phyloP scores from a whole-genome alignment of 2,329 filamentous ascomycete genomes.

The Botrytis medusae region DNA sequence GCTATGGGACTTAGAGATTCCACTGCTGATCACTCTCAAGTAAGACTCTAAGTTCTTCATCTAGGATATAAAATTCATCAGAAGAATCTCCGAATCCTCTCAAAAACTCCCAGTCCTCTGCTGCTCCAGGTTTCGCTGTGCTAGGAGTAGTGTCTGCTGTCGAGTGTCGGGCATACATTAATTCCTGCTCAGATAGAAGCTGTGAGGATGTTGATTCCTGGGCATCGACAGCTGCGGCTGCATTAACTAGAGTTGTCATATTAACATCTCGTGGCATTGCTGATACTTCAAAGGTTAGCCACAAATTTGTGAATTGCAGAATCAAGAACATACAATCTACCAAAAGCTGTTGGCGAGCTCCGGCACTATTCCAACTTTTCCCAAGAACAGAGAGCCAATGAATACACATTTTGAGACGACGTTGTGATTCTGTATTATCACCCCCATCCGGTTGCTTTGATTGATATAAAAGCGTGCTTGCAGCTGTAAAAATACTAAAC shows the following conservation, averaged over 20 bases:
- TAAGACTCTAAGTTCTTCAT: conserved; percentile 35
- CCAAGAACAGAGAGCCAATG: conserved; percentile 38
- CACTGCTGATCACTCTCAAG: conserved; percentile 28
- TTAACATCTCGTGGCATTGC: conserved; percentile 20
- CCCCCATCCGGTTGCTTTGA: conserved; percentile 26
- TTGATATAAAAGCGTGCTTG: conserved; percentile 35
- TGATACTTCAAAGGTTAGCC: conserved; percentile 17
- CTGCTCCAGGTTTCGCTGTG: background rate
- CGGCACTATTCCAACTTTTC: conserved; percentile 39
- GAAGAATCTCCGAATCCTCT: conserved; percentile 36
- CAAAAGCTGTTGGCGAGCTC: conserved; percentile 35
- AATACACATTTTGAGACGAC: conserved; percentile 35
- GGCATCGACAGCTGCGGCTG: conserved; percentile 1
- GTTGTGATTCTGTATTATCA: conserved; percentile 26
- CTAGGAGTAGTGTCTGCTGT: background rate
- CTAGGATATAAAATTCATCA: conserved; percentile 38
- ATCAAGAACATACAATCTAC: conserved; percentile 35
- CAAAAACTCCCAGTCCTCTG: conserved; percentile 37
- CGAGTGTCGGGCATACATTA: conserved; percentile 1
- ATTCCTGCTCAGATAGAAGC: conserved; percentile 11
- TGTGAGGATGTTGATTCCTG: background rate
- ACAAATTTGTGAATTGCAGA: conserved; percentile 28
- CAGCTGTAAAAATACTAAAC: conserved; percentile 38
- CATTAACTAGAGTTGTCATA: conserved; percentile 6
- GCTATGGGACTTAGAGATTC: conserved; percentile 16